Evolutionary conservation across 768 basidiomycete genomes (phyloP), one percentile per base, ranked within the genome.

Genomic region (Mycena filopes): DNA sequence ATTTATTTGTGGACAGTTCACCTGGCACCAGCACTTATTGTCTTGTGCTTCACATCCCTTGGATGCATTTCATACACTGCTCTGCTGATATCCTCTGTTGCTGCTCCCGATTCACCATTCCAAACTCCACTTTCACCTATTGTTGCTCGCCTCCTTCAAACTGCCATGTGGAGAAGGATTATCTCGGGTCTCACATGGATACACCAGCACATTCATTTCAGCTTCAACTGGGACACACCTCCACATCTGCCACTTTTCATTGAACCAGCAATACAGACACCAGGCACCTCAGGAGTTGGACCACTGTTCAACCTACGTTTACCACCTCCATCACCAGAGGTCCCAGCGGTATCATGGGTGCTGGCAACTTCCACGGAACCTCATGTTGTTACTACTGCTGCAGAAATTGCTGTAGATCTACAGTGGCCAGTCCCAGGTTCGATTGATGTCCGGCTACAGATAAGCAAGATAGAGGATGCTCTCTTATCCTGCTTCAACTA

Each of bases 311-410:
- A n/a, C n/a, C n/a, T n/a, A n/a, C n/a, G n/a, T n/a, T n/a, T n/a
- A n/a, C n/a, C n/a, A n/a, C n/a, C n/a, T n/a, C 26, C 36, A n/a
- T 61, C 60, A 1, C 42, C 51, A 0, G 60, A 45, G 26, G 51
- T 46, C 18, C 33, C 50, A 5, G 60, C 60, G 7, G 51, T 61
- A 4, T 36, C 49, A 13, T 61, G 60, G 60, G 26, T 47, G 1
- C 21, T 61, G 18, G 60, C 53, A 25, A 46, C 60, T 4, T 61
- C 60, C 6, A 61, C 50, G 2, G 60, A 61, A 28, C 60, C 60
- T 11, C 31, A 9, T 13, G 29, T 61, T 23, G 7, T 61, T 7
- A 6, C 43, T 7, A 12, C 23, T 4, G 42, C 42, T 3, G 43
- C 60, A 4, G 51, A 54, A 38, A 8, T 61, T 15, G 43, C 29